Evolutionary conservation across 78 protist genomes (phyloP), one percentile per base, ranked within the genome.

Genomic region (Diacronema lutheri): DNA sequence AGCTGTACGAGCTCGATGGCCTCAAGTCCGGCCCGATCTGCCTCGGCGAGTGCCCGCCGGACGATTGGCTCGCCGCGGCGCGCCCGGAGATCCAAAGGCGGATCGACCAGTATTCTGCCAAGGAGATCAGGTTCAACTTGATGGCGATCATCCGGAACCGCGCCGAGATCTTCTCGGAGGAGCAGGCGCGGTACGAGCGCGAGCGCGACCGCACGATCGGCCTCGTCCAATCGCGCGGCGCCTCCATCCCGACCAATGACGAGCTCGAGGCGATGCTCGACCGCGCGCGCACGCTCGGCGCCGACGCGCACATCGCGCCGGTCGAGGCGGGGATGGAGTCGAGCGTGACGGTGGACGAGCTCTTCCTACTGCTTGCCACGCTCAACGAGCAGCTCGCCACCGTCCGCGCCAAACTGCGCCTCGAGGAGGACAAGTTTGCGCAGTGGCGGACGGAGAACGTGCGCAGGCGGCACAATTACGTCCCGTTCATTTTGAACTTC

Each of bases 1-100:
- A 56, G 37, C 65, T 98, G 6, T 98, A 95, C 82, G 99, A 98
- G 84, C 88, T 98, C 25, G 99, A 98, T 88, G 99, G 99, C 2
- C 88, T 98, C 16, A 85, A 93, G 86, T 20, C 26, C n/a, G 98
- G 98, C 6, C 99, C 99, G 37, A 64, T 64, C 40, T 33, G 40
- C 41, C 40, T 41, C 19, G 68, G 83, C 19, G 66, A 35, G 6
- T 23, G 55, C 25, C 11, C 26, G 31, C 68, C 0, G 19, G 80
- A 37, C 10, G 16, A 84, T 12, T 93, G 95, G 95, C 62, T 82
- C 35, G 41, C 1, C 13, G 71, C 41, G 25, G 96, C 86, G 33
- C 33, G 68, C 37, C 88, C 93, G 33, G 58, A 60, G 29, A 85
- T 96, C 37, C 87, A 91, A 65, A 60, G 79, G 29, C 68, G 68